A percentile compares a stretch with the other conserved stretches of the same genome.
phyloP scores from a whole-genome alignment of 1,284 basidiomycete species.

The Malassezia equina region DNA sequence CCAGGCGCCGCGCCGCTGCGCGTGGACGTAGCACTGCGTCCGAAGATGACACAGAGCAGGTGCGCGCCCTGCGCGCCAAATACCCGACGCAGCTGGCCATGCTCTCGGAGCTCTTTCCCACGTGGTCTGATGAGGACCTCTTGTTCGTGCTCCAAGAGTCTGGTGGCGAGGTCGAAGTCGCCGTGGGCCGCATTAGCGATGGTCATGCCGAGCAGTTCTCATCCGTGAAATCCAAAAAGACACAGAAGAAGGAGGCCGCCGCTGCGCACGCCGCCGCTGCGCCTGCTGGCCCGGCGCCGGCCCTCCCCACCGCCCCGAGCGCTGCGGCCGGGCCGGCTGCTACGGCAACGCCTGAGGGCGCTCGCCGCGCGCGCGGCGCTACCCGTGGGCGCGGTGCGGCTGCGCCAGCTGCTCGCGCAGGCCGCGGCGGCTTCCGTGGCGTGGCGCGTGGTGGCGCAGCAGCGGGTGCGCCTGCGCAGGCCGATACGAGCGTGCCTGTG shows the following conservation, averaged over 20 bases:
- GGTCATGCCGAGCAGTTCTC: slow-evolving; percentile 74
- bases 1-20: slow-evolving; percentile 12
- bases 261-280: slow-evolving; percentile 16
- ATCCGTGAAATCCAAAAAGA: slow-evolving; percentile 72
- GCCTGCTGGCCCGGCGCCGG: slow-evolving; percentile 19
- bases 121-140: slow-evolving; percentile 70
- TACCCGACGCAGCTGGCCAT: slow-evolving; percentile 51
- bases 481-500: slow-evolving; percentile 8
- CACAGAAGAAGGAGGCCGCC: slow-evolving; percentile 35
- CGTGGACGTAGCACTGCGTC: slow-evolving; percentile 10
- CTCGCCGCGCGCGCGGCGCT: slow-evolving; percentile 3
- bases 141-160: slow-evolving; percentile 64
- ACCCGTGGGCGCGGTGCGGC: slow-evolving; percentile 9
- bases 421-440: slow-evolving; percentile 17
- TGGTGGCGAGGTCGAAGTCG: slow-evolving; percentile 63
- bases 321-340: slow-evolving; percentile 17
- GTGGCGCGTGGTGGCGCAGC: slow-evolving; percentile 10
- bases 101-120: slow-evolving; percentile 67
- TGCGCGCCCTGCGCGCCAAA: slow-evolving; percentile 35
- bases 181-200: slow-evolving; percentile 67
- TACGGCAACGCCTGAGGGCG: slow-evolving; percentile 4
- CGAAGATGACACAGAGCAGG: slow-evolving; percentile 45
- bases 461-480: neutral
- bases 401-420: slow-evolving; percentile 7
- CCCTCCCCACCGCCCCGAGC: slow-evolving; percentile 6